Evolutionary conservation across 345 rosid genomes (phyloP).

Genomic region (Theobroma cacao): DNA sequence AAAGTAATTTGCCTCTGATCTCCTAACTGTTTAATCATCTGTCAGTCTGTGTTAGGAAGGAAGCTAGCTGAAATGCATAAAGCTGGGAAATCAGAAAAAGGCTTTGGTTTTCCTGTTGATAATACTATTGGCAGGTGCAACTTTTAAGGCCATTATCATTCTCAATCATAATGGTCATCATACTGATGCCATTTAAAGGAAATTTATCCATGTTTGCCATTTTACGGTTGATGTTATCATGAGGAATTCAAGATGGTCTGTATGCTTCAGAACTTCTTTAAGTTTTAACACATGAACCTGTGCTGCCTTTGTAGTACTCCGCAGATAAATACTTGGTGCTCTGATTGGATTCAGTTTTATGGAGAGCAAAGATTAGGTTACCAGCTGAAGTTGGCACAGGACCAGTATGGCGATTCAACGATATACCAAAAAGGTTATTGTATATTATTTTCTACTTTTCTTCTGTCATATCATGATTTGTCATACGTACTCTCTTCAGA

Average conservation of each 20-base stretch:
- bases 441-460: neutral
- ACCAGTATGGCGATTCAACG: constrained; percentile 68
- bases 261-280: neutral
- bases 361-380: constrained; percentile 82
- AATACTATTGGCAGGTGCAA: constrained; percentile 90
- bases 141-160: constrained; percentile 3
- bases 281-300: constrained; percentile 14
- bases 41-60: constrained; percentile 75
- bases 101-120: constrained; percentile 86
- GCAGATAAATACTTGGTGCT: constrained; percentile 87
- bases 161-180: neutral
- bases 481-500: neutral
- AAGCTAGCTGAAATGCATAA: constrained; percentile 95
- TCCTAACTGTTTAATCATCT: constrained; percentile 24
- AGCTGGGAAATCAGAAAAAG: constrained; percentile 74
- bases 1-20: constrained; percentile 7
- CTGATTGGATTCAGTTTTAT: constrained; percentile 86
- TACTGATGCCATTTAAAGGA: neutral
- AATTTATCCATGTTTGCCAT: neutral
- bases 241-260: neutral
- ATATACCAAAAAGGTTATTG: constrained; percentile 69
- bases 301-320: constrained; percentile 57
- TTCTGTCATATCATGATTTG: neutral
- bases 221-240: neutral
- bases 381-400: constrained; percentile 73